phyloP scores from a whole-genome alignment of 177 flowering plant genomes.

The Vitis hybrid region DNA sequence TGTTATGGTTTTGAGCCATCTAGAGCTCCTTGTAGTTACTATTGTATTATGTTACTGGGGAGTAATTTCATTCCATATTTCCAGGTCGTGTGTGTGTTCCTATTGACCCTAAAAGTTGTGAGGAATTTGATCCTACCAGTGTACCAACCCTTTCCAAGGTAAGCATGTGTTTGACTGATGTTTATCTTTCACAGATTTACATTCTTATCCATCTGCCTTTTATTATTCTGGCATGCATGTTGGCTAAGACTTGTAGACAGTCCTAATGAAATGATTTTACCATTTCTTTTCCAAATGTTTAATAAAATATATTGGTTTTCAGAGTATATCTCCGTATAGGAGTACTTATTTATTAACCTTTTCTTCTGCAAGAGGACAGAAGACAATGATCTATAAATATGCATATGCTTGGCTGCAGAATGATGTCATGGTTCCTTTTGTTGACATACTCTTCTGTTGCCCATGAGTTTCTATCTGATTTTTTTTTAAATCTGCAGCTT shows the following conservation, averaged over 20 bases:
- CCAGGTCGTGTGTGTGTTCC: constrained; percentile 97
- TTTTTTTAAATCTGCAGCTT: constrained; percentile 52
- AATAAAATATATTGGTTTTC: background rate
- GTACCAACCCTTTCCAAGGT: constrained; percentile 93
- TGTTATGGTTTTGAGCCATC: background rate
- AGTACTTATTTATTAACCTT: background rate
- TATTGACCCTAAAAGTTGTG: constrained; percentile 78
- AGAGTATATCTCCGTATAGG: background rate
- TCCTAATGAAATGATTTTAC: background rate
- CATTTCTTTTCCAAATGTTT: background rate
- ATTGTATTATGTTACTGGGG: background rate
- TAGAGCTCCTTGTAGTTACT: background rate
- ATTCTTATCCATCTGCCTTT: background rate
- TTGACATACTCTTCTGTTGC: background rate
- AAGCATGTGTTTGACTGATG: constrained; percentile 14
- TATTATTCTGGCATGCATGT: background rate
- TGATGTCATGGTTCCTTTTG: background rate
- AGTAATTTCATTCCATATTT: background rate
- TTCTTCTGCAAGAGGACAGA: background rate
- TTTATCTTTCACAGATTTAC: background rate
- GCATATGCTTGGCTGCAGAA: background rate
- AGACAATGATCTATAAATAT: background rate
- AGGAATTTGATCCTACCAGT: constrained; percentile 90
- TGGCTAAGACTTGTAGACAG: background rate
- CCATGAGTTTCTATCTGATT: background rate